These are phyloP conservation scores for Venturia aucupariae DNA, from an alignment of 2,329 filamentous ascomycete genomes.

Conservation along the genomic window DNA sequence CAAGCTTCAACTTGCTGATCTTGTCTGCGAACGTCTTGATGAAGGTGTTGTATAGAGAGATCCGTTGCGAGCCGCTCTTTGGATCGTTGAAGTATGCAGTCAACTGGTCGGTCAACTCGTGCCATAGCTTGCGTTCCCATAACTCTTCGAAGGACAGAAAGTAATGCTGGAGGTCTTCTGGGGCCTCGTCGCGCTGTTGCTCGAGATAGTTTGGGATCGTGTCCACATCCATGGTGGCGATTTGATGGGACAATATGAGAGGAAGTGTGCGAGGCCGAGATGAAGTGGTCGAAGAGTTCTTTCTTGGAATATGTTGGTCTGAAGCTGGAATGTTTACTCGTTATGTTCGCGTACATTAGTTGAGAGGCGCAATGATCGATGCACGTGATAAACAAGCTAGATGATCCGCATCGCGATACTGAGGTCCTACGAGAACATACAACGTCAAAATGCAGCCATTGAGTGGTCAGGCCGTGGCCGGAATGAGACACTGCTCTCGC, in stretches of 20 bases:
- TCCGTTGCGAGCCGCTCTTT: conserved; percentile 71
- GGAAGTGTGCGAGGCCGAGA: not conserved
- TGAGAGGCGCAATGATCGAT: not conserved
- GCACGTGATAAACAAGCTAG: not conserved
- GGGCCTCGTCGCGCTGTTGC: conserved; percentile 79
- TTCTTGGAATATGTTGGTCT: not conserved
- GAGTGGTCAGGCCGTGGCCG: conserved; percentile 30
- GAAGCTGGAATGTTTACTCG: not conserved
- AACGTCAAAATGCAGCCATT: conserved; percentile 26
- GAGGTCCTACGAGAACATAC: not conserved
- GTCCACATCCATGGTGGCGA: conserved; percentile 64
- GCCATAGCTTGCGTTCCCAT: conserved; percentile 99
- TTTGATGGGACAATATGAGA: not conserved
- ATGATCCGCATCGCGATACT: not conserved
- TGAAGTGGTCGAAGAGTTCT: not conserved
- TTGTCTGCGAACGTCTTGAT: conserved; percentile 94
- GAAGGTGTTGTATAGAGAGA: conserved; percentile 89
- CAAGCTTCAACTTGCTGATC: conserved; percentile 98
- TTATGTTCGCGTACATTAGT: not conserved
- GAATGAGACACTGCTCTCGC: conserved; percentile 29
- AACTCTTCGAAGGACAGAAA: conserved; percentile 90
- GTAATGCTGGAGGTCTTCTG: conserved; percentile 76
- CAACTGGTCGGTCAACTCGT: conserved; percentile 87
- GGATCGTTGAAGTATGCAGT: conserved; percentile 79
- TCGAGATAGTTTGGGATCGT: conserved; percentile 86